Base-by-base conservation (phyloP, 1,284 basidiomycete genomes). In the Phellinidium pouzarii region DNA sequence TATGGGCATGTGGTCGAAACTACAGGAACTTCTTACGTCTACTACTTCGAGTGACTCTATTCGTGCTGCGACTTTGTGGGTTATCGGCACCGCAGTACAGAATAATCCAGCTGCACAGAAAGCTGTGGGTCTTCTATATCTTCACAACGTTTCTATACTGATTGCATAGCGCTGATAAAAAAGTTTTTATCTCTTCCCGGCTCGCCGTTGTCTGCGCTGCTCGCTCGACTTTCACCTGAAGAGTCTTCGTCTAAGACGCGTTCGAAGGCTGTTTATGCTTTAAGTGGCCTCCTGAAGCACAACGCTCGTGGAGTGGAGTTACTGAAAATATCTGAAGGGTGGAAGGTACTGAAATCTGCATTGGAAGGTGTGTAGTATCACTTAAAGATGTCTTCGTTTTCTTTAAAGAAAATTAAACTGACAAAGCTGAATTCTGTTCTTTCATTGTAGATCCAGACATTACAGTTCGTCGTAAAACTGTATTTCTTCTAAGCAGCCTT, bases 31-130 rank as follows among this genome's bases (percentile, higher is more conserved):
- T 7, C 67, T 94, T 29, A 73, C 72, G 1, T 75, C 79, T 3
- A 65, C 78, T 4, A 64, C 69, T 0, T 76, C 81, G 1, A 72
- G 84, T 4, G 75, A 80, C 23, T 72, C 73, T 8, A 79, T 97
- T 29, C 84, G 83, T 59, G 72, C 78, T 46, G 84, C 91, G 53
- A 82, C 85, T 0, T 74, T 94, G 9, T 98, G 95, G 95, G 86
- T 97, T 6, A 76, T 91, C 17, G 95, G 95, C 3, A 98, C 95
- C 0, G 94, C 95, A 0, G 70, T 95, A 1, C 94, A 98, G 67
- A 98, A 99, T 67, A 99, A 98, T 62, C 88, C 91, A 3, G 79
- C 87, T 50, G 93, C 93, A 0, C 95, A 98, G 64, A 77, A 81
- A 46, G 80, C 86, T 1, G 91, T 96, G 63, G 62, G 87, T 78